Evolutionary conservation across 305 asterid genomes (phyloP).

Genomic region (Solanum chacoense): DNA sequence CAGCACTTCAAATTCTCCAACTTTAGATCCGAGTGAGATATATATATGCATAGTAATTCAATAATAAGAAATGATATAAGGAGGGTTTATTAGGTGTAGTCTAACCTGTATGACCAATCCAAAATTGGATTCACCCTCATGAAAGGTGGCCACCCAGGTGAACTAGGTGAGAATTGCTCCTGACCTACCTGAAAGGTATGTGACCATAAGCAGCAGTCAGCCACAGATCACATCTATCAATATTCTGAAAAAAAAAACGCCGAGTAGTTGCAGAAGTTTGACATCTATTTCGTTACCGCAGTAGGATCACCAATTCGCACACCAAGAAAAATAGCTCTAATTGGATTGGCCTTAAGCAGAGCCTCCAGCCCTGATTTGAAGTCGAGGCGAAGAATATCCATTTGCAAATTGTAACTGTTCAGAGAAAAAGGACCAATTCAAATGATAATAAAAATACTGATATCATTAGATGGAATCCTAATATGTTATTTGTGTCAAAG

Average conservation of each 20-base stretch:
- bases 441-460: constrained; percentile 2
- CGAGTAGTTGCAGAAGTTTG: background rate
- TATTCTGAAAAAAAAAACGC: background rate
- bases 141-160: constrained; percentile 97
- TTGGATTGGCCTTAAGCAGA: constrained; percentile 58
- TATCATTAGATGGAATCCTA: background rate
- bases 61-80: background rate
- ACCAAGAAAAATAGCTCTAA: constrained; percentile 86
- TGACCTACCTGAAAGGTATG: constrained; percentile 62
- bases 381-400: constrained; percentile 70
- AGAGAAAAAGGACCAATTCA: constrained; percentile 9
- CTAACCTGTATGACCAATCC: constrained; percentile 97
- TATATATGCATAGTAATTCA: background rate
- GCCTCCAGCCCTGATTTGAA: constrained; percentile 75
- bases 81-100: background rate
- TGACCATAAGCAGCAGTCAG: background rate
- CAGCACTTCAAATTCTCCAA: background rate
- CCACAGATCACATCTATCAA: background rate
- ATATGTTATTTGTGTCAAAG: background rate
- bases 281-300: constrained; percentile 38
- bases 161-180: constrained; percentile 93
- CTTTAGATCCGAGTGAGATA: background rate
- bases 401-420: constrained; percentile 59
- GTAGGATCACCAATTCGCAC: constrained; percentile 95
- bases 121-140: constrained; percentile 98